Base-by-base conservation (phyloP, 139 green algal genomes). In the Volvox africanus region DNA sequence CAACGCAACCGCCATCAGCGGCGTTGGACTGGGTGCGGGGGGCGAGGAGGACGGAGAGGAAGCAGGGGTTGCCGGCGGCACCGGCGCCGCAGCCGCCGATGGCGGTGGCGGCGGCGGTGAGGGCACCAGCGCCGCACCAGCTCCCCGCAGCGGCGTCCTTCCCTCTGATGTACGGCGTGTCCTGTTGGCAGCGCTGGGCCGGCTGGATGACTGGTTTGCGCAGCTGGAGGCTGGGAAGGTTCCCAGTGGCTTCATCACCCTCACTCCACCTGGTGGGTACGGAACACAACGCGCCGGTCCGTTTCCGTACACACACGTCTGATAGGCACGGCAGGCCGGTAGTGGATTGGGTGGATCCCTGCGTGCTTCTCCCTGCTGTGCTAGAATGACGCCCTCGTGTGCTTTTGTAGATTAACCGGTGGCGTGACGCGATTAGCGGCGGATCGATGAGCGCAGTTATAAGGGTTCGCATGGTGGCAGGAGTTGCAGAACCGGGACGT, bases 161-260 rank as follows among this genome's bases (percentile, higher is more conserved):
- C 28, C 44, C n/a, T 55, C 36, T 37, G 87, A 55, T 22, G 67
- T 93, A 73, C 50, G 76, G 24, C 0, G 16, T 6, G 91, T 87
- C 18, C 92, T 96, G 73, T 69, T 90, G 71, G 61, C 32, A 22
- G 93, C 92, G 2, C 55, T 94, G 73, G 75, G 88, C 35, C 88
- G 91, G 16, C 89, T 96, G 79, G 93, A 95, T 65, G 82, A 33
- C 26, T 95, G 92, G 92, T 94, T 96, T 78, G 82, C 89, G 3
- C 61, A 33, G 19, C 33, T 93, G 61, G 95, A 97, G 83, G 83
- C 30, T 9, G 80, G 61, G 30, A 32, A 91, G 77, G 85, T 73
- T 73, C 88, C 91, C 22, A 62, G 77, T 22, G 91, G 91, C 26
- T 94, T 87, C 75, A 88, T 94, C 30, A 79, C 85, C 16, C 85